Conservation (phyloP, 345 rosid genomes). For the Rhizophora mangle region DNA sequence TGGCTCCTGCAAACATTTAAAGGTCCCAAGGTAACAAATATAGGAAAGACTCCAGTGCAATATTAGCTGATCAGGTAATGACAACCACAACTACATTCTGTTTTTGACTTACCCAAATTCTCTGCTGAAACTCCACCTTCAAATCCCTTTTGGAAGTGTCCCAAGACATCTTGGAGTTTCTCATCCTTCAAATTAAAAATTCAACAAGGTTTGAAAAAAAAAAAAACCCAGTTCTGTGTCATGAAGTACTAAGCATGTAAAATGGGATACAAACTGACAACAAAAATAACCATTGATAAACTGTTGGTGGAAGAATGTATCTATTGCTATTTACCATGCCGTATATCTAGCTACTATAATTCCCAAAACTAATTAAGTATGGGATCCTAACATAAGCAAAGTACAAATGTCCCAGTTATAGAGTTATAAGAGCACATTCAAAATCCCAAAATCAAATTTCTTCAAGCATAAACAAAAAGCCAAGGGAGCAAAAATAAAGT, state of each 20-base stretch:
- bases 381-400: background rate
- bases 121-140: conserved; percentile 97
- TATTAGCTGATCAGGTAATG: conserved; percentile 22
- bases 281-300: background rate
- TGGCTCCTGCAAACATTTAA: conserved; percentile 64
- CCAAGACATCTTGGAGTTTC: conserved; percentile 82
- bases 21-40: conserved; percentile 28
- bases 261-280: background rate
- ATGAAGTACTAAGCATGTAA: background rate
- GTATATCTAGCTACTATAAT: background rate
- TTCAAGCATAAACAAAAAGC: background rate
- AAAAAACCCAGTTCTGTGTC: background rate
- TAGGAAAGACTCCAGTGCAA: conserved; percentile 24
- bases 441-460: conserved; percentile 11
- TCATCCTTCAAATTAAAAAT: conserved; percentile 56
- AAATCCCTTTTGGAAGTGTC: conserved; percentile 93
- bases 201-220: background rate
- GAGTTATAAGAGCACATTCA: background rate
- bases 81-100: conserved; percentile 27
- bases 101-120: conserved; percentile 73
- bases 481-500: background rate
- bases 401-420: background rate
- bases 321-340: background rate
- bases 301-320: background rate
- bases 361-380: conserved; percentile 8